These are phyloP conservation scores for Suillus occidentalis DNA, from an alignment of 768 basidiomycete genomes.

Conservation along the genomic window DNA sequence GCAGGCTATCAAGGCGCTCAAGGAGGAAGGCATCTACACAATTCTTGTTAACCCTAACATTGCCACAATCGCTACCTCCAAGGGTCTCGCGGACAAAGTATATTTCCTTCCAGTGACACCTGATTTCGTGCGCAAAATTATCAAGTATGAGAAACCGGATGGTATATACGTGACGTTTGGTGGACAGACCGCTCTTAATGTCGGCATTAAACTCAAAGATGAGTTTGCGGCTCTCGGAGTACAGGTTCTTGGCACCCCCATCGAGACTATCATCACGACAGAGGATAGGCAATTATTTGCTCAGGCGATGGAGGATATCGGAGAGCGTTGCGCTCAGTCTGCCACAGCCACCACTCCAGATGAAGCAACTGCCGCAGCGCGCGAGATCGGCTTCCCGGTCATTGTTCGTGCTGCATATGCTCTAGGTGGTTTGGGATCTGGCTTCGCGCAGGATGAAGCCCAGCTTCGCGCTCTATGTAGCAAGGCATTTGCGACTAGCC, in stretches of 20 bases:
- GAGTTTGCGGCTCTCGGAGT: conserved; percentile 90
- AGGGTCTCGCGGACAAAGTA: conserved; percentile 97
- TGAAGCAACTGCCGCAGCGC: conserved; percentile 83
- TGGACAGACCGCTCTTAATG: conserved; percentile 95
- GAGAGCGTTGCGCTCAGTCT: conserved; percentile 92
- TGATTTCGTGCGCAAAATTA: conserved; percentile 97
- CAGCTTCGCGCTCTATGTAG: conserved; percentile 85
- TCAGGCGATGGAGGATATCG: conserved; percentile 91
- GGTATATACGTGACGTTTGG: conserved; percentile 99
- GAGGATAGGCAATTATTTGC: conserved; percentile 97
- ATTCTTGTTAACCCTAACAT: conserved; percentile 99
- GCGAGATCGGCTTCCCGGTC: conserved; percentile 87
- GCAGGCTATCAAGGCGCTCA: conserved; percentile 98
- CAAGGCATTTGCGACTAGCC: conserved; percentile 96
- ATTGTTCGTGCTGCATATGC: conserved; percentile 98
- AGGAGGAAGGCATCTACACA: conserved; percentile 98
- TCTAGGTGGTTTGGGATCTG: conserved; percentile 91
- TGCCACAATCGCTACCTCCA: conserved; percentile 96
- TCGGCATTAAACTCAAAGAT: conserved; percentile 97
- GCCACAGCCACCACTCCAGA: conserved; percentile 82
- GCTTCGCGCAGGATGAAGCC: conserved; percentile 93
- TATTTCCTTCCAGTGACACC: conserved; percentile 99
- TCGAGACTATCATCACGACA: conserved; percentile 95
- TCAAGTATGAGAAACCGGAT: conserved; percentile 98
- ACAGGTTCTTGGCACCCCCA: conserved; percentile 93